Conservation (phyloP, 1,139 yeast species). For the Candida sp. region DNA sequence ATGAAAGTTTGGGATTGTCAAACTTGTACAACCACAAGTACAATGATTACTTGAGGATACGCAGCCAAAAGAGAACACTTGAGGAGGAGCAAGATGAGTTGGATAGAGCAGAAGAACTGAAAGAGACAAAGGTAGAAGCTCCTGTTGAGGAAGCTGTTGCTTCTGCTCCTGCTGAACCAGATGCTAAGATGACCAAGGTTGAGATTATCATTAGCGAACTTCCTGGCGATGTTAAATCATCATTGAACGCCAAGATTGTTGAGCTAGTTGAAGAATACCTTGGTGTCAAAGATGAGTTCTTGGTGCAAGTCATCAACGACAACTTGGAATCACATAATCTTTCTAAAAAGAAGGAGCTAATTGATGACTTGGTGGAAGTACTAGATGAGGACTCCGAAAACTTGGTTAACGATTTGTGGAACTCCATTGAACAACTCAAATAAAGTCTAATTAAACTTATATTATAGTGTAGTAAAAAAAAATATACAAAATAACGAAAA, state of each 20-base stretch:
- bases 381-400: slow-evolving; percentile 59
- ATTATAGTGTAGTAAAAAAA: background rate
- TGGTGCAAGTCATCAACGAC: slow-evolving; percentile 45
- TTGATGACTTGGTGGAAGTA: slow-evolving; percentile 53
- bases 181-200: slow-evolving; percentile 6
- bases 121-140: slow-evolving; percentile 8
- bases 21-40: slow-evolving; percentile 37
- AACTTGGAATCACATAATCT: slow-evolving; percentile 36
- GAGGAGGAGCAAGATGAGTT: slow-evolving; percentile 41
- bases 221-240: slow-evolving; percentile 17
- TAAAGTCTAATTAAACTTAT: background rate
- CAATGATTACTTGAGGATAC: slow-evolving; percentile 38
- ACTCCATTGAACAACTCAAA: slow-evolving; percentile 18
- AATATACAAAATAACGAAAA: slow-evolving; percentile 1
- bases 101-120: slow-evolving; percentile 30
- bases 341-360: slow-evolving; percentile 30
- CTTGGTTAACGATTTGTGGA: slow-evolving; percentile 43
- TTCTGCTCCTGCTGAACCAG: background rate
- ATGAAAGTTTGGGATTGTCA: slow-evolving; percentile 11
- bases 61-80: slow-evolving; percentile 30
- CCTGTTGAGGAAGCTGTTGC: background rate
- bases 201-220: slow-evolving; percentile 15
- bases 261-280: slow-evolving; percentile 53
- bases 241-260: slow-evolving; percentile 37
- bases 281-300: slow-evolving; percentile 56